Percentiles rank a stretch among this genome's conserved stretches.
phyloP scores from a whole-genome alignment of 495 filamentous ascomycete genomes.

The Aspergillus egyptiacus region DNA sequence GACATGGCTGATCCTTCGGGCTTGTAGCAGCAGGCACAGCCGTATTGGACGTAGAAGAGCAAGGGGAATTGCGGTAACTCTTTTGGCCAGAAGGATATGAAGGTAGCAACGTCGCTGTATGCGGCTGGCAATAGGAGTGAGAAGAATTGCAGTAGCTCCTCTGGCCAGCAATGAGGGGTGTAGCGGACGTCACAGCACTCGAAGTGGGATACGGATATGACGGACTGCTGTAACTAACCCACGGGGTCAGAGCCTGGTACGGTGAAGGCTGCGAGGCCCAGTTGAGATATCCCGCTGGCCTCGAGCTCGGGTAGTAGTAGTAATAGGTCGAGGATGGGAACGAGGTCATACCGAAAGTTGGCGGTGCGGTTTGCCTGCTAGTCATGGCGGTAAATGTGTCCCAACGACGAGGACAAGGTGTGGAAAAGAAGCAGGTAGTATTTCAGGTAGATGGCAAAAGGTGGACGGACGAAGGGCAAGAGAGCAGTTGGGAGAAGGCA shows the following conservation, averaged over 20 bases:
- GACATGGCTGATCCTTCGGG: background rate
- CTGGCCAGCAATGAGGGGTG: background rate
- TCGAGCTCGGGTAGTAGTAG: background rate
- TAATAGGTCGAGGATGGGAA: background rate
- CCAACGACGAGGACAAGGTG: no score
- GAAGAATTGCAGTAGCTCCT: background rate
- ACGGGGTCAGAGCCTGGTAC: background rate
- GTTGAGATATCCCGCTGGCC: background rate
- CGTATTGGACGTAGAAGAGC: background rate
- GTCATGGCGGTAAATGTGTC: background rate
- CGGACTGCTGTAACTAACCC: background rate
- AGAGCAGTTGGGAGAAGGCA: no score
- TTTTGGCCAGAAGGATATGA: background rate
- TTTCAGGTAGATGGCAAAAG: no score
- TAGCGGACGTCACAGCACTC: background rate
- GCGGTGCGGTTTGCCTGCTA: background rate
- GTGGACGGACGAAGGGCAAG: no score
- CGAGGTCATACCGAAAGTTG: background rate
- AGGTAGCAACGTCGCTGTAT: no score
- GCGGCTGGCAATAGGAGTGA: no score
- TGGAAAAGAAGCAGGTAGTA: no score
- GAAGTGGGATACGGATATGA: background rate
- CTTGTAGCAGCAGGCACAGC: background rate
- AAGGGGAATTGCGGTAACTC: background rate
- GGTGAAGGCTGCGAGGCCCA: background rate